Evolutionary conservation across 179 eudicot genomes (phyloP).

Genomic region (Beta corolliflora): DNA sequence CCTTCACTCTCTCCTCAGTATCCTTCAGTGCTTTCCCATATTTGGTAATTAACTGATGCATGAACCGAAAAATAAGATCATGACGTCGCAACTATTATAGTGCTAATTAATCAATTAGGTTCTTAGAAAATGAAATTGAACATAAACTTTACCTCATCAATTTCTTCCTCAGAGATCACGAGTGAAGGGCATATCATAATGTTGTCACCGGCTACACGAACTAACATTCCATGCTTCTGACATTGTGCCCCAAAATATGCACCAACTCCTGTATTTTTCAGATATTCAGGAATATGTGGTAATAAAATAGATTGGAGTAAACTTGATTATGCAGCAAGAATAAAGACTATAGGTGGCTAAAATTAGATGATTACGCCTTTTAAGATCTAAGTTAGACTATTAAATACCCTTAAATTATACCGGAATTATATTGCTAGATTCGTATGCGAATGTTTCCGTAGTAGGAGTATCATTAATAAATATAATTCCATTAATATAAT

Average conservation of each 20-base stretch:
- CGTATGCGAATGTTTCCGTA: too few relatives aligned
- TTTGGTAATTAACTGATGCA: constrained; percentile 63
- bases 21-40: constrained; percentile 80
- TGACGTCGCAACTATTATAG: background rate
- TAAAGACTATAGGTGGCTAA: background rate
- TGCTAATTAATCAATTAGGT: background rate
- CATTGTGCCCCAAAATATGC: constrained; percentile 89
- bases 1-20: constrained; percentile 80
- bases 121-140: background rate
- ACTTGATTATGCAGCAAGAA: background rate
- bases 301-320: background rate
- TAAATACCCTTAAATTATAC: too few relatives aligned
- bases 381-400: too few relatives aligned
- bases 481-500: too few relatives aligned
- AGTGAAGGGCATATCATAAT: constrained; percentile 93
- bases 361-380: too few relatives aligned
- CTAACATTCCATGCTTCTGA: constrained; percentile 85
- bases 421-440: too few relatives aligned
- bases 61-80: background rate
- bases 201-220: constrained; percentile 84
- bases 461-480: too few relatives aligned
- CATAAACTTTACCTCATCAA: constrained; percentile 60
- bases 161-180: constrained; percentile 61
- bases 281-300: background rate
- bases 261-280: constrained; percentile 54